phyloP scores from a whole-genome alignment of 2,329 filamentous ascomycete species.

The Pyrenophora tritici-repentis region DNA sequence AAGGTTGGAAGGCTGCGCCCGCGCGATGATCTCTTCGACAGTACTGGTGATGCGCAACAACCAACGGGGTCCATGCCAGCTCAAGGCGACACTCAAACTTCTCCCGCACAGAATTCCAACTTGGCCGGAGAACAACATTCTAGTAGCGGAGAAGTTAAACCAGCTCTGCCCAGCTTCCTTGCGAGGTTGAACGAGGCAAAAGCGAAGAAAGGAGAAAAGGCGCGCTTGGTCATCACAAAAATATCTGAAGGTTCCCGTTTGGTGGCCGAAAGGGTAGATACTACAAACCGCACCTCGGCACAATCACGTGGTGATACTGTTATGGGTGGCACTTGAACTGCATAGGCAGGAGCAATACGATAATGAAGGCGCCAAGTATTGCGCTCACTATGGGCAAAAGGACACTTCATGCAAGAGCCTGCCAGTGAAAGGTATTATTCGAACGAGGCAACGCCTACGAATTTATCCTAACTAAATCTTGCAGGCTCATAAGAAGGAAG shows the following conservation, averaged over 20 bases:
- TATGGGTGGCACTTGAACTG: conserved; percentile 20
- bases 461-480: background rate
- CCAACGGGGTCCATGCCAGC: conserved; percentile 2
- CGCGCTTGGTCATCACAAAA: conserved; percentile 23
- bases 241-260: conserved; percentile 23
- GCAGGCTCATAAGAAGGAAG: background rate
- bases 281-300: background rate
- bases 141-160: conserved; percentile 7
- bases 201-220: conserved; percentile 47
- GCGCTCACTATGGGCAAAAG: background rate
- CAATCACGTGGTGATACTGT: conserved; percentile 9
- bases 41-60: conserved; percentile 5
- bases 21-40: conserved; percentile 33
- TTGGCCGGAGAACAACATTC: background rate
- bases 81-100: background rate
- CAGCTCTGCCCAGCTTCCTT: conserved; percentile 47
- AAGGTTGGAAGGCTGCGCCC: conserved; percentile 63
- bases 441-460: background rate
- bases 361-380: background rate
- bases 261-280: conserved; percentile 9
- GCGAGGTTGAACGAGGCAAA: conserved; percentile 49
- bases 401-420: background rate
- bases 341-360: background rate
- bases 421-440: background rate
- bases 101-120: background rate